phyloP scores from a whole-genome alignment of 495 filamentous ascomycete genomes.

The Ascobolus immersus region DNA sequence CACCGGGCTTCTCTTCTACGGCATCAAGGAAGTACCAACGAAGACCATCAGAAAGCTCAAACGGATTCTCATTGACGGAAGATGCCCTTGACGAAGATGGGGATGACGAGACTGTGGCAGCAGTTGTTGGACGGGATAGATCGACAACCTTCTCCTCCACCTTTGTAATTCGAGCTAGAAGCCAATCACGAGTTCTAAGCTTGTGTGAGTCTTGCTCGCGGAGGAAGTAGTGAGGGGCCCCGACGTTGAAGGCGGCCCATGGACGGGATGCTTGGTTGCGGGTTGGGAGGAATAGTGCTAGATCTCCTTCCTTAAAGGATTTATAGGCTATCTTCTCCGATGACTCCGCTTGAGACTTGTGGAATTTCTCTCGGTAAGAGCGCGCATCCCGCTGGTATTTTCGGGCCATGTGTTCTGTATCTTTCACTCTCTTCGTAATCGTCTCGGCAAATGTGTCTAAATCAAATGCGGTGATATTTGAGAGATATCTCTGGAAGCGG shows the following conservation, averaged over 20 bases:
- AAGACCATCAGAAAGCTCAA: slow-evolving; percentile 82
- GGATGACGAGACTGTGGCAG: slow-evolving; percentile 14
- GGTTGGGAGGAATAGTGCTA: slow-evolving; percentile 86
- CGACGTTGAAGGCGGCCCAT: slow-evolving; percentile 96
- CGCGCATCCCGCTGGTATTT: slow-evolving; percentile 76
- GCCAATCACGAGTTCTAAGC: slow-evolving; percentile 61
- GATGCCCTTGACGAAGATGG: slow-evolving; percentile 13
- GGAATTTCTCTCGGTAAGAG: slow-evolving; percentile 66
- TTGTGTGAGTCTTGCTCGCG: slow-evolving; percentile 78
- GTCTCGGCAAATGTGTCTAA: slow-evolving; percentile 58
- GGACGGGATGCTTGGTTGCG: slow-evolving; percentile 77
- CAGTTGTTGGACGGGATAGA: slow-evolving; percentile 47
- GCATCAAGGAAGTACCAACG: slow-evolving; percentile 93
- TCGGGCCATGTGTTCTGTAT: slow-evolving; percentile 65
- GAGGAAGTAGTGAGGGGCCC: slow-evolving; percentile 87
- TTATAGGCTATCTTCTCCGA: slow-evolving; percentile 94
- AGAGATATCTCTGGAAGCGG: slow-evolving; percentile 45
- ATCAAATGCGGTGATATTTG: slow-evolving; percentile 47
- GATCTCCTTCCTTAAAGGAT: slow-evolving; percentile 85
- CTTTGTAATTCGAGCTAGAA: slow-evolving; percentile 76
- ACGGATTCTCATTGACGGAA: slow-evolving; percentile 89
- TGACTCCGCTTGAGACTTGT: slow-evolving; percentile 59
- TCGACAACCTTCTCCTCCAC: slow-evolving; percentile 88
- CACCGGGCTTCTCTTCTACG: slow-evolving; percentile 79
- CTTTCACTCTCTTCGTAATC: slow-evolving; percentile 62